A percentile compares a stretch with the other conserved stretches of the same genome.
phyloP scores from a whole-genome alignment of 2,329 filamentous ascomycete genomes.

The Aspergillus fumigatus region DNA sequence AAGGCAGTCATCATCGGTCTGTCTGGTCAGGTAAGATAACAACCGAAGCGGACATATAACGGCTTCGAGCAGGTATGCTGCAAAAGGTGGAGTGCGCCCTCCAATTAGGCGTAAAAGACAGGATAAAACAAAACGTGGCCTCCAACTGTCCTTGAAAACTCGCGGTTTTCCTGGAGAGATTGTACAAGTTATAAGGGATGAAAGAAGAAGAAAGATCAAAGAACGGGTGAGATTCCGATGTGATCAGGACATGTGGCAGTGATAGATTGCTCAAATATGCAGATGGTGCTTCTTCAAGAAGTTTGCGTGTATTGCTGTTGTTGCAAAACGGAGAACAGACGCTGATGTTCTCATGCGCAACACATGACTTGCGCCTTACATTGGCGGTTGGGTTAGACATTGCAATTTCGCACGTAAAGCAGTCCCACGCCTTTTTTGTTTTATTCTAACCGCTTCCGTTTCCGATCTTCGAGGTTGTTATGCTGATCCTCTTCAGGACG shows the following conservation, averaged over 20 bases:
- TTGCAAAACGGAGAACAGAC: background rate
- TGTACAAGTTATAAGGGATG: slow-evolving; percentile 9
- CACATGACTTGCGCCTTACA: slow-evolving; percentile 5
- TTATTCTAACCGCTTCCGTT: slow-evolving; percentile 55
- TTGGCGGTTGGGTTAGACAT: slow-evolving; percentile 9
- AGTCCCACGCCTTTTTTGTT: background rate
- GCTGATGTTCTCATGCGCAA: background rate
- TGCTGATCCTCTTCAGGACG: slow-evolving; percentile 60
- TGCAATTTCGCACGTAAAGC: background rate
- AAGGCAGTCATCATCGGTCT: slow-evolving; percentile 5
- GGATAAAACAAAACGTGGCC: slow-evolving; percentile 3
- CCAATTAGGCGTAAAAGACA: background rate
- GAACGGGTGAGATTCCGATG: slow-evolving; percentile 6
- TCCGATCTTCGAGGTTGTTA: slow-evolving; percentile 52
- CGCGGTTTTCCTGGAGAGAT: slow-evolving; percentile 3
- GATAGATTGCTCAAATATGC: slow-evolving; percentile 2
- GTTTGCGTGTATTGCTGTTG: background rate
- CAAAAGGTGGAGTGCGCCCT: background rate
- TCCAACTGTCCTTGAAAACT: slow-evolving; percentile 2
- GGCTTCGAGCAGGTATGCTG: background rate
- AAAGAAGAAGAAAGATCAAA: slow-evolving; percentile 1
- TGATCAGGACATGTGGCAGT: background rate
- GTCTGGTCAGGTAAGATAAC: background rate
- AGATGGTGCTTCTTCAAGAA: slow-evolving; percentile 2
- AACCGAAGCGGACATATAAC: background rate